phyloP scores from a whole-genome alignment of 73 alveolate genomes.

The Paramecium sonneborni region DNA sequence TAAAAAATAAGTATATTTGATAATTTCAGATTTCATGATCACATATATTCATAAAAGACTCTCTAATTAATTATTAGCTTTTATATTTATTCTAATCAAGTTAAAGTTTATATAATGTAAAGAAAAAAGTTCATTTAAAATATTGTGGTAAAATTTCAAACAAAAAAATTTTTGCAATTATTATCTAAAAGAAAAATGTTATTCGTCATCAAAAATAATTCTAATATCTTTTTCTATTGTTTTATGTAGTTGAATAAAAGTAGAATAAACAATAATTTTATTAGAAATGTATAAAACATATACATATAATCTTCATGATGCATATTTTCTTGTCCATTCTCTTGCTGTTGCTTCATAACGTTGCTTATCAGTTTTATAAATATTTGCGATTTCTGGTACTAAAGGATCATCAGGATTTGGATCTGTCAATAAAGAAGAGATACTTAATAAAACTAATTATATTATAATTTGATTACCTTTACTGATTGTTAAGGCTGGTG shows the following conservation, averaged over 20 bases:
- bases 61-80: not conserved
- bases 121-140: not conserved
- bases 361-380: constrained; percentile 77
- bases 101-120: not conserved
- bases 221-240: too few relatives aligned
- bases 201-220: not conserved
- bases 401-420: constrained; percentile 89
- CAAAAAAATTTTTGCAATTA: not conserved
- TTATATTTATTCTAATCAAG: not conserved
- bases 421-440: constrained; percentile 78
- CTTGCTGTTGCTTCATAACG: constrained; percentile 77
- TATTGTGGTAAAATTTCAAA: not conserved
- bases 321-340: constrained; percentile 87
- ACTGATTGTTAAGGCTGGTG: constrained; percentile 96
- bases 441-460: constrained; percentile 77
- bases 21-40: too few relatives aligned
- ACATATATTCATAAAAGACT: not conserved
- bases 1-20: too few relatives aligned
- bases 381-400: constrained; percentile 88
- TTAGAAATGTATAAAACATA: constrained; percentile 9
- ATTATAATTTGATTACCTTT: constrained; percentile 70
- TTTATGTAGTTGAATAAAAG: not conserved
- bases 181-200: not conserved
- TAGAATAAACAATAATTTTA: not conserved
- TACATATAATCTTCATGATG: constrained; percentile 59